A percentile compares a stretch with the other conserved stretches of the same genome.
phyloP scores from a whole-genome alignment of 441 rosid species.

The Manihot esculenta region DNA sequence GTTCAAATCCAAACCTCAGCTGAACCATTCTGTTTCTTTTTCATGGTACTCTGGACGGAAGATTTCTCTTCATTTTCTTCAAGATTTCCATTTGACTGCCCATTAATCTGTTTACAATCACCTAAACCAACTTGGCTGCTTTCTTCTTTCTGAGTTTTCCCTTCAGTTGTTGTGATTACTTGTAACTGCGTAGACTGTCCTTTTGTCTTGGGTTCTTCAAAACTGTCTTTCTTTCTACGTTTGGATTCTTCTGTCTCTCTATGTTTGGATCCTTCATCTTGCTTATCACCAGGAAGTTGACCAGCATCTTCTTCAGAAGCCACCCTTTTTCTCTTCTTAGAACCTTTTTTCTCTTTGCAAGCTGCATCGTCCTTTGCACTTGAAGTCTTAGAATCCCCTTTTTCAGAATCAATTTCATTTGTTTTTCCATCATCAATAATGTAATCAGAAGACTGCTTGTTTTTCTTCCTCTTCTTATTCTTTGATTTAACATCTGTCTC shows the following conservation, averaged over 20 bases:
- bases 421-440: slow-evolving; percentile 20
- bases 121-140: slow-evolving; percentile 11
- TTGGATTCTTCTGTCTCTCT: slow-evolving; percentile 63
- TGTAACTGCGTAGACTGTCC: slow-evolving; percentile 21
- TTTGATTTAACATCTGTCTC: slow-evolving; percentile 23
- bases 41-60: slow-evolving; percentile 32
- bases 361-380: slow-evolving; percentile 19
- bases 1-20: slow-evolving; percentile 49
- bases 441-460: slow-evolving; percentile 26
- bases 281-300: slow-evolving; percentile 27
- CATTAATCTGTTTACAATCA: slow-evolving; percentile 30
- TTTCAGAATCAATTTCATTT: slow-evolving; percentile 21
- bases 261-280: slow-evolving; percentile 54
- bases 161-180: slow-evolving; percentile 23
- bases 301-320: slow-evolving; percentile 48
- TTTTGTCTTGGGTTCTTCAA: slow-evolving; percentile 29
- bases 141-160: slow-evolving; percentile 16
- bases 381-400: slow-evolving; percentile 20
- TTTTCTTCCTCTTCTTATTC: slow-evolving; percentile 45
- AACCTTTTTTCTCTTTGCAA: slow-evolving; percentile 34
- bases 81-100: slow-evolving; percentile 33
- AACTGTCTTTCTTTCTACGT: slow-evolving; percentile 47
- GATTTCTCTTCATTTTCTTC: slow-evolving; percentile 44
- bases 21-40: slow-evolving; percentile 51
- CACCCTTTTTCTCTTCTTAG: slow-evolving; percentile 79